These are phyloP conservation scores for Fusarium mundagurra DNA, from an alignment of 2,329 filamentous ascomycete species.

Conservation along the genomic window DNA sequence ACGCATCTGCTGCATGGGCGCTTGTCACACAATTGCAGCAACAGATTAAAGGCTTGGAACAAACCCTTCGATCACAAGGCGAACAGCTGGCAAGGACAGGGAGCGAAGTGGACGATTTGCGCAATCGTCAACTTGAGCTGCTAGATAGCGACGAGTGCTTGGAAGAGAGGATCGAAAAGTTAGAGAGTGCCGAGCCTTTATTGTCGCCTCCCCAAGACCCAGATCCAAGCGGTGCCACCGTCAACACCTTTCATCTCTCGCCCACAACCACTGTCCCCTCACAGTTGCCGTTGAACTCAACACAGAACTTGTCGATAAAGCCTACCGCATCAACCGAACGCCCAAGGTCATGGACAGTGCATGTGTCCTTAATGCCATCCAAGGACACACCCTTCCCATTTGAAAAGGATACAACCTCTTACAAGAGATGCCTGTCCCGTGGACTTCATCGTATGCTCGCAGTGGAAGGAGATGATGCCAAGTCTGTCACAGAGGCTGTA, in stretches of 20 bases:
- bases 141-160: constrained; percentile 61
- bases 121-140: constrained; percentile 60
- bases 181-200: constrained; percentile 47
- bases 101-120: constrained; percentile 56
- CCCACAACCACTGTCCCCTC: constrained; percentile 10
- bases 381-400: constrained; percentile 66
- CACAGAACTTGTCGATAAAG: not conserved
- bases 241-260: constrained; percentile 28
- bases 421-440: constrained; percentile 68
- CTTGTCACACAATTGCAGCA: constrained; percentile 58
- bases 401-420: constrained; percentile 69
- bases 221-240: constrained; percentile 5
- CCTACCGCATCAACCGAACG: constrained; percentile 13
- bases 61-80: constrained; percentile 52
- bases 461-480: constrained; percentile 59
- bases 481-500: constrained; percentile 61
- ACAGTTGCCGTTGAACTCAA: constrained; percentile 6
- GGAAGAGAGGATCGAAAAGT: constrained; percentile 64
- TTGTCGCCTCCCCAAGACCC: constrained; percentile 39
- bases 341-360: constrained; percentile 64
- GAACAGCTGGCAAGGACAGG: constrained; percentile 54
- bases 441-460: constrained; percentile 68
- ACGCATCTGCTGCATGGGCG: constrained; percentile 64
- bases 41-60: constrained; percentile 48
- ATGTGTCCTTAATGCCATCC: constrained; percentile 67